Evolutionary conservation across 495 filamentous ascomycete genomes (phyloP).

Genomic region (Aspergillus bertholletiae): DNA sequence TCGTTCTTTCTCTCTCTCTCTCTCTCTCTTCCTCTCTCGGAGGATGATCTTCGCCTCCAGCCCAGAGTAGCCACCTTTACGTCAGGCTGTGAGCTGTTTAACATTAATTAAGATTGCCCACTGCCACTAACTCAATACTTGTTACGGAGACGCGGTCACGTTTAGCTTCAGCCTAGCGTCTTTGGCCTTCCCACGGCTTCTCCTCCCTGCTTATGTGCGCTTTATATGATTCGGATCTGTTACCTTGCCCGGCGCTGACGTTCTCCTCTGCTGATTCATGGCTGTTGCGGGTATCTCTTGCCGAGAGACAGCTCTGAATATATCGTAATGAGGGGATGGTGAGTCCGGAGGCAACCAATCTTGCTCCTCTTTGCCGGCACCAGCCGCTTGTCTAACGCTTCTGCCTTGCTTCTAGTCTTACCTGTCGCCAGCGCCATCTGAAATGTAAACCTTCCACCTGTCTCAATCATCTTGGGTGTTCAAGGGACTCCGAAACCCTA

Average conservation of each 20-base stretch:
- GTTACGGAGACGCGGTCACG: background rate
- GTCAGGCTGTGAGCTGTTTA: background rate
- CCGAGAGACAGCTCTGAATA: constrained; percentile 13
- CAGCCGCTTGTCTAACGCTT: constrained; percentile 7
- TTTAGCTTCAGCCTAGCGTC: background rate
- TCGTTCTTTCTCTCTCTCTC: constrained; percentile 7
- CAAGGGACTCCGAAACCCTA: background rate
- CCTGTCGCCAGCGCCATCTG: constrained; percentile 45
- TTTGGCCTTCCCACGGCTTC: background rate
- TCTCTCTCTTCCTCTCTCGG: constrained; percentile 6
- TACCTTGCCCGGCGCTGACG: constrained; percentile 1
- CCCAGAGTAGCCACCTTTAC: constrained; percentile 18
- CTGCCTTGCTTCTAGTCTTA: constrained; percentile 27
- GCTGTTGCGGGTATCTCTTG: constrained; percentile 12
- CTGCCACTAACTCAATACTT: background rate
- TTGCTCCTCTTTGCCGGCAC: background rate
- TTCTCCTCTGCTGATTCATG: constrained; percentile 18
- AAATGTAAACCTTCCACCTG: constrained; percentile 31
- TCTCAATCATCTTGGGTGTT: background rate
- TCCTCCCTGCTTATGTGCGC: background rate
- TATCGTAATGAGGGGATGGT: constrained; percentile 48
- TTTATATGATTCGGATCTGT: constrained; percentile 2
- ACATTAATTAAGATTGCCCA: background rate
- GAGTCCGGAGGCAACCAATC: background rate
- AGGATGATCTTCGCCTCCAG: constrained; percentile 13